Evolutionary conservation across 75 land plant species (phyloP).

Genomic region (Isoetes taiwanensis): DNA sequence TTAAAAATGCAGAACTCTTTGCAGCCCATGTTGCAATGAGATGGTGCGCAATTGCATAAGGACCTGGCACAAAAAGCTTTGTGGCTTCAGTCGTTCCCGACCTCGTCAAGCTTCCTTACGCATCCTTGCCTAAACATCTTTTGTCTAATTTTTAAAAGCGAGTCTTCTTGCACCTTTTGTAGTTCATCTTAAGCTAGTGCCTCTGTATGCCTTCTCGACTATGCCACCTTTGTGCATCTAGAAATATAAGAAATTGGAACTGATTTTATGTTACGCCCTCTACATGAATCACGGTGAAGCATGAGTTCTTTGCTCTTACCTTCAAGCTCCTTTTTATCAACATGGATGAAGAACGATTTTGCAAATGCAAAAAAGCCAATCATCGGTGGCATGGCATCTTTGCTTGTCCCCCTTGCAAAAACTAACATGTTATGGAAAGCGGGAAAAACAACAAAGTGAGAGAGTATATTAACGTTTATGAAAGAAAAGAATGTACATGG

Average conservation of each 20-base stretch:
- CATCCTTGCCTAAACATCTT: conserved; percentile 55
- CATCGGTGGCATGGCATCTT: conserved; percentile 94
- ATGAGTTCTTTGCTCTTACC: too few relatives aligned
- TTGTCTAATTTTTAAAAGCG: conserved; percentile 51
- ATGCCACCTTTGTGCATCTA: too few relatives aligned
- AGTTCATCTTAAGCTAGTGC: too few relatives aligned
- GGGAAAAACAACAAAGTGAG: too few relatives aligned
- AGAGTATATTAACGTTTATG: too few relatives aligned
- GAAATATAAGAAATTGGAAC: too few relatives aligned
- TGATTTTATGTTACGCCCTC: too few relatives aligned
- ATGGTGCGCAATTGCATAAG: conserved; percentile 95
- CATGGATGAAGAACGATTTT: conserved; percentile 52
- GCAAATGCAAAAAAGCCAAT: conserved; percentile 93
- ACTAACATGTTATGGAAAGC: too few relatives aligned
- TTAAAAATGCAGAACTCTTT: too few relatives aligned
- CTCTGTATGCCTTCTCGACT: too few relatives aligned
- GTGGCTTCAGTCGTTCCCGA: not conserved
- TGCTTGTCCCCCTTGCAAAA: conserved; percentile 58
- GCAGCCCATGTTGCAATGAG: conserved; percentile 68
- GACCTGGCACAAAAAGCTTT: conserved; percentile 55
- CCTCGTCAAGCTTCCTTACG: conserved; percentile 15
- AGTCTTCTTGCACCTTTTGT: conserved; percentile 43
- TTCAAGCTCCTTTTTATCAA: conserved; percentile 70
- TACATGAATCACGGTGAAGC: too few relatives aligned
- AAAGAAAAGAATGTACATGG: too few relatives aligned